A percentile compares a stretch with the other conserved stretches of the same genome.
These are phyloP conservation scores for Collybia nuda DNA, from an alignment of 768 basidiomycete species.

Conservation along the genomic window DNA sequence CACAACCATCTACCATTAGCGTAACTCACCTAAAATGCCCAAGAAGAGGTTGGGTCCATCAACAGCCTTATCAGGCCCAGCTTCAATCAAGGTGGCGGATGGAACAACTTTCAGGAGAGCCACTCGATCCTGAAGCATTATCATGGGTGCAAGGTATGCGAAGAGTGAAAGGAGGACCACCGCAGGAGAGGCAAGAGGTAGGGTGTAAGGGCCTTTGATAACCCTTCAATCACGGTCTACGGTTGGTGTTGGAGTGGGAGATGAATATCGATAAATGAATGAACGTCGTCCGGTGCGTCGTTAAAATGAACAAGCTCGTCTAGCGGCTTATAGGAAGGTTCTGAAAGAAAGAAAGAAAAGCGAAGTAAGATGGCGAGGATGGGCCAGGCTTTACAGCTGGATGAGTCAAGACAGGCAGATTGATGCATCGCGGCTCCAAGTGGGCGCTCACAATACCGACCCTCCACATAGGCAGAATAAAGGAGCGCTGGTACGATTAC, in stretches of 20 bases:
- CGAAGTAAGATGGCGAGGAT: too few species aligned
- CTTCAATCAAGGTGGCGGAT: conserved; percentile 36
- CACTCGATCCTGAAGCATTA: conserved; percentile 61
- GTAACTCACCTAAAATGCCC: conserved; percentile 57
- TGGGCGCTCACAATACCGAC: too few species aligned
- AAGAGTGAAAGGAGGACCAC: conserved; percentile 66
- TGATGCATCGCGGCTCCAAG: too few species aligned
- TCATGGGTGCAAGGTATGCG: conserved; percentile 64
- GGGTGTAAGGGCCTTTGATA: conserved; percentile 66
- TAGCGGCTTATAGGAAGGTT: conserved; percentile 19
- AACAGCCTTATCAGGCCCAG: conserved; percentile 28
- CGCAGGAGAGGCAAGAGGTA: conserved; percentile 68
- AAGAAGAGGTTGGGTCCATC: conserved; percentile 73
- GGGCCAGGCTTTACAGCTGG: too few species aligned
- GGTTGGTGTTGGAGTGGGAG: background rate
- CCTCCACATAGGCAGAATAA: too few species aligned
- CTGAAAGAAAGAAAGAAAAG: conserved; percentile 6
- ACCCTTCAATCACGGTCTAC: conserved; percentile 62
- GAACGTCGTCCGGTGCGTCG: conserved; percentile 9
- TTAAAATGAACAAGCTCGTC: conserved; percentile 21
- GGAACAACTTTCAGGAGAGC: conserved; percentile 66
- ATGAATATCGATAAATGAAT: background rate
- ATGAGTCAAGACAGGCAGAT: too few species aligned
- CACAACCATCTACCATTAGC: too few species aligned
- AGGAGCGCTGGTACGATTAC: too few species aligned